Base-by-base conservation (phyloP, 2,329 filamentous ascomycete genomes). In the Phialophora verrucosa region DNA sequence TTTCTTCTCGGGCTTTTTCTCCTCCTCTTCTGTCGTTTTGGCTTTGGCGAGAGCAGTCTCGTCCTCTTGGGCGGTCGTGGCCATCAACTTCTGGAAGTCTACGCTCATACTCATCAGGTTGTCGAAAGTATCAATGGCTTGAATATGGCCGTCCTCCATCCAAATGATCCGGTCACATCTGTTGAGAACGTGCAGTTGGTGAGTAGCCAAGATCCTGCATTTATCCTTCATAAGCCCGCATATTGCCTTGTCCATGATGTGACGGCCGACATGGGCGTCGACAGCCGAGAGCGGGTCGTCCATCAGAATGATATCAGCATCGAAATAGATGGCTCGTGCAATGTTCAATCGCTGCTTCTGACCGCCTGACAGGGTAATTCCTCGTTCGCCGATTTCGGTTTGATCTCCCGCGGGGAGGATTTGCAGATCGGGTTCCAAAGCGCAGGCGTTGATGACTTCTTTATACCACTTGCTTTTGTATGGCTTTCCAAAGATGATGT, bases 271-370 rank as follows among this genome's bases (percentile, higher is more conserved):
- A 72, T 89, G 87, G 5, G 81, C 80, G 73, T 83, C 81, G 7
- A 83, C 80, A 23, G 81, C 81, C 4, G 86, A 88, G 7, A 89
- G 76, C 0, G 87, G 87, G 71, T 89, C 87, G 70, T 89, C 87
- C 83, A 89, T 86, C 12, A 89, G 79, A 1, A 89, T 78, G 57
- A 89, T 83, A 68, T 88, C 86, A 0, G 86, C 83, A 69, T 88
- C 79, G 74, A 88, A 89, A 73, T 89, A 89, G 62, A 89, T 88
- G 1, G 87, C 87, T 62, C 95, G 87, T 20, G 95, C 95, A 74
- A 98, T 97, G 75, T 97, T 98, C 71, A 97, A 83, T 11, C 95
- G 88, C 77, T 97, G 94, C 78, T 97, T 97, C 78, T 98, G 94
- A 1, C 94, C 94, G 64, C 95, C 94, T 20, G 93, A 97, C 1